Evolutionary conservation across 2,329 filamentous ascomycete species (phyloP), one percentile per base, ranked within the genome.

Genomic region (Colletotrichum coccodes): DNA sequence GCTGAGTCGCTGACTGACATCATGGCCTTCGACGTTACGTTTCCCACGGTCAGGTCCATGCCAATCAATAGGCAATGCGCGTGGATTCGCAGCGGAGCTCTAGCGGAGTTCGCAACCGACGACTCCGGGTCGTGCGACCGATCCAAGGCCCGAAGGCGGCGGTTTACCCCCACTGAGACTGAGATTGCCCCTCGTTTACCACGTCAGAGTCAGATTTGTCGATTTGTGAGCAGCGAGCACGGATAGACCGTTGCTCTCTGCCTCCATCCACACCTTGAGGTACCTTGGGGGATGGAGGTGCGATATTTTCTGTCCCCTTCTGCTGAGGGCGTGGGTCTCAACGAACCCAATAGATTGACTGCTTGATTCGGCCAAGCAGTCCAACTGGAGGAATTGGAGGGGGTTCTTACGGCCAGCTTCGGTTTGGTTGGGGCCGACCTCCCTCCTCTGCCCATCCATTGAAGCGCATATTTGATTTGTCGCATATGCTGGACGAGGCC

Each of bases 241-340:
- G 60, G 60, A 68, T 68, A 42, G 53, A 60, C 40, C 34, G 47
- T 56, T 30, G 34, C 57, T n/a, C 6, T 12, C 32, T 59, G 34
- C 49, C 46, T 68, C 34, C 65, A 52, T 54, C 40, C 65, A 60
- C 61, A 65, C 54, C 61, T 68, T 42, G 40, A 68, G 66, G 61
- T 69, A 66, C 61, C 54, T 69, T 56, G 40, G 53, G 46, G 53
- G 61, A 69, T 56, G 34, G 49, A 68, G 66, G 49, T 69, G 66
- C 66, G 66, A 69, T 69, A 69, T 69, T 69, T 69, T 69, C 61
- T 66, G 61, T 66, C 66, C 65, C n/a, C 52, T 66, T 42, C 34
- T 47, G 56, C 66, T 60, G 49, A 60, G 66, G 52, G 49, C 62
- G 61, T 69, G 66, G 66, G 66, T 58, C 66, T 57, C 61, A 66